Evolutionary conservation across 1,139 yeast species (phyloP).

Genomic region (Pichia sp.): DNA sequence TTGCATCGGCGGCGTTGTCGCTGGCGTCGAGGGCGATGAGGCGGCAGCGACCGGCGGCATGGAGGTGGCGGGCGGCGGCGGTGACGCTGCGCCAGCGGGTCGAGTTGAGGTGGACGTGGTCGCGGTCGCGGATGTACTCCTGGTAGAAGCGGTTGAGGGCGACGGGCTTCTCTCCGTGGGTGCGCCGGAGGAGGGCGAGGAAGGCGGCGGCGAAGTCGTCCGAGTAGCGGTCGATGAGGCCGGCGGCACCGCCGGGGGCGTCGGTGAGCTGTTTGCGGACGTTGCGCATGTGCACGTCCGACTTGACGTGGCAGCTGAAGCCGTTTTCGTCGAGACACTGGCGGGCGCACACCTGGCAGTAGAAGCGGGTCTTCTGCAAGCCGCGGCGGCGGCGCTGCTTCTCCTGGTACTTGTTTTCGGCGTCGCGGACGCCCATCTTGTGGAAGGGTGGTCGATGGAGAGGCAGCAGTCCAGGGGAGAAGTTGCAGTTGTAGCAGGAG

Average conservation of each 20-base stretch:
- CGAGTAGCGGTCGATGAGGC: constrained; percentile 51
- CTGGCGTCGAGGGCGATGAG: constrained; percentile 34
- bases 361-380: constrained; percentile 76
- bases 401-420: constrained; percentile 17
- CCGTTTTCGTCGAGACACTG: constrained; percentile 97
- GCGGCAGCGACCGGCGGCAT: constrained; percentile 42
- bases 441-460: too few species aligned
- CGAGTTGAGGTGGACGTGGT: constrained; percentile 88
- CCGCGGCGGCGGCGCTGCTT: constrained; percentile 73
- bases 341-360: constrained; percentile 87
- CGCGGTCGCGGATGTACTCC: constrained; percentile 71
- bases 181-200: constrained; percentile 52
- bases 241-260: constrained; percentile 41
- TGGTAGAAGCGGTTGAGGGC: constrained; percentile 86
- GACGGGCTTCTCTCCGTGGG: constrained; percentile 78
- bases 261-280: constrained; percentile 33
- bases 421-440: constrained; percentile 14
- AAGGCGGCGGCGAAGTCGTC: constrained; percentile 60
- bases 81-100: constrained; percentile 75
- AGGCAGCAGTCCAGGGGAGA: too few species aligned
- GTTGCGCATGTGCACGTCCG: constrained; percentile 69
- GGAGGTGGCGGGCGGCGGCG: constrained; percentile 63
- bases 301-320: constrained; percentile 76
- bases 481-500: too few species aligned
- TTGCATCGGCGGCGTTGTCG: not conserved